These are phyloP conservation scores for Saccharomyces pastorianus DNA, from an alignment of 1,139 yeast genomes.

Conservation along the genomic window DNA sequence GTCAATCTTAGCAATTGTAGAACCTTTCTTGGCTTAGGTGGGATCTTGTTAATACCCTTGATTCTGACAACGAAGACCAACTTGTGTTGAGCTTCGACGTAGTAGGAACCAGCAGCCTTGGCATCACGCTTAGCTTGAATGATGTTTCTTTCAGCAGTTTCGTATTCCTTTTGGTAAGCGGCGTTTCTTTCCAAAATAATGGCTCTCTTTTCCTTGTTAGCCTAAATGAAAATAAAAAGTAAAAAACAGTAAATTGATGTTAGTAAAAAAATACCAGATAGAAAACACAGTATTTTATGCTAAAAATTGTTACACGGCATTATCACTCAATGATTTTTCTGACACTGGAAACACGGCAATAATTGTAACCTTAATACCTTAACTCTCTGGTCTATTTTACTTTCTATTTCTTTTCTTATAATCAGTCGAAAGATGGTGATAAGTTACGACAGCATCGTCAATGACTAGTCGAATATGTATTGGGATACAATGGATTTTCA, in stretches of 20 bases:
- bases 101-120: slow-evolving; percentile 92
- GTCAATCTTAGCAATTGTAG: slow-evolving; percentile 94
- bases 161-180: slow-evolving; percentile 96
- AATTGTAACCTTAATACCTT: background rate
- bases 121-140: slow-evolving; percentile 93
- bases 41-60: slow-evolving; percentile 99
- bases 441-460: slow-evolving; percentile 78
- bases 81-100: slow-evolving; percentile 95
- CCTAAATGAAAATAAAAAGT: slow-evolving; percentile 16
- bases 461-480: slow-evolving; percentile 56
- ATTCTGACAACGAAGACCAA: slow-evolving; percentile 96
- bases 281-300: background rate
- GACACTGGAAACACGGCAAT: background rate
- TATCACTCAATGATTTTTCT: background rate
- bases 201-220: slow-evolving; percentile 86
- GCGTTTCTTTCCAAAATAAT: slow-evolving; percentile 96
- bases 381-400: background rate
- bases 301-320: background rate
- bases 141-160: slow-evolving; percentile 87
- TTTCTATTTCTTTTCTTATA: background rate
- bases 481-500: slow-evolving; percentile 45
- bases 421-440: slow-evolving; percentile 99
- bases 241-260: background rate
- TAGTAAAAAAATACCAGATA: background rate
- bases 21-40: slow-evolving; percentile 99